phyloP scores from a whole-genome alignment of 306 rosid genomes.

The Hippophae tibetana region DNA sequence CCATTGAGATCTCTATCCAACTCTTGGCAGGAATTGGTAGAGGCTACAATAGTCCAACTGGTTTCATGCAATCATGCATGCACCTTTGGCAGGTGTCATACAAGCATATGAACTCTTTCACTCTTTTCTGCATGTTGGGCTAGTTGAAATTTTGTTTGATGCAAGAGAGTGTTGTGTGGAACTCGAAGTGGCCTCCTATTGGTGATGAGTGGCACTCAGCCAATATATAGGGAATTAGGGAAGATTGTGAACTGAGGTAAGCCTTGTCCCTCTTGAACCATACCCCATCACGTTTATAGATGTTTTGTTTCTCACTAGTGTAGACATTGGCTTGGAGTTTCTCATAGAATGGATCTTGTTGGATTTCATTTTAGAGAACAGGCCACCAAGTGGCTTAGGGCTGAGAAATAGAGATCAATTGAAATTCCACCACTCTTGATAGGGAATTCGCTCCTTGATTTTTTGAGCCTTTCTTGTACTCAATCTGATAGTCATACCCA shows the following conservation, averaged over 20 bases:
- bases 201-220: background rate
- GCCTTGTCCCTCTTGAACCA: background rate
- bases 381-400: too few species aligned
- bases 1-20: background rate
- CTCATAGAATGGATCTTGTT: too few species aligned
- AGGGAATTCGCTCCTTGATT: background rate
- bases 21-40: background rate
- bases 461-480: background rate
- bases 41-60: background rate
- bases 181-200: background rate
- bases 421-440: background rate
- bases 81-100: background rate
- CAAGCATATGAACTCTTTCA: background rate
- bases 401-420: too few species aligned
- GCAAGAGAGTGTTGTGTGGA: fast-evolving
- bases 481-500: background rate
- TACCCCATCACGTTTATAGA: background rate
- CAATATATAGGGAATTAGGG: background rate
- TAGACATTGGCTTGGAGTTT: background rate
- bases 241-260: background rate
- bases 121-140: fast-evolving
- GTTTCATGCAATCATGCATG: background rate
- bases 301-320: too few species aligned
- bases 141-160: background rate
- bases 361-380: too few species aligned